Percentiles rank a stretch among this genome's conserved stretches.
These are phyloP conservation scores for Cryptococcus sp. DNA, from an alignment of 1,284 basidiomycete species.

Conservation along the genomic window DNA sequence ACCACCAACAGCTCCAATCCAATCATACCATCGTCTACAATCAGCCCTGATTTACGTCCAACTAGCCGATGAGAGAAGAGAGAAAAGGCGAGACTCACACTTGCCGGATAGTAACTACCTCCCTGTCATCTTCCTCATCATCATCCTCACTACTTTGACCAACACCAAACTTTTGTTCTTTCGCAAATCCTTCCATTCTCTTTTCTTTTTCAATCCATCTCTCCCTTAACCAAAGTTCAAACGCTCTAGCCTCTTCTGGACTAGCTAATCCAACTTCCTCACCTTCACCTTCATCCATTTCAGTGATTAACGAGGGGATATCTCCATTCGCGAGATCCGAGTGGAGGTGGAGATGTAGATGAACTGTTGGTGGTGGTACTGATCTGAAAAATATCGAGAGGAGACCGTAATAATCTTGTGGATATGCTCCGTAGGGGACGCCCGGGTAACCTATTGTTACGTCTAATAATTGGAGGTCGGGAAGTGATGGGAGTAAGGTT, in stretches of 20 bases:
- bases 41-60: constrained; percentile 6
- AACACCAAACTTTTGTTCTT: constrained; percentile 22
- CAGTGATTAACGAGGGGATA: constrained; percentile 27
- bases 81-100: constrained; percentile 22
- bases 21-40: constrained; percentile 28
- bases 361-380: constrained; percentile 75
- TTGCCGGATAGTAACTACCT: constrained; percentile 30
- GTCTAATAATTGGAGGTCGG: constrained; percentile 76
- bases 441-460: constrained; percentile 88
- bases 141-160: constrained; percentile 11
- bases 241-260: constrained; percentile 62
- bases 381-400: constrained; percentile 81
- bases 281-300: constrained; percentile 8
- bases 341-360: constrained; percentile 78
- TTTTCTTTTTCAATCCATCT: constrained; percentile 82
- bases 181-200: constrained; percentile 61
- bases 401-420: constrained; percentile 58
- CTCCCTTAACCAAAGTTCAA: constrained; percentile 76
- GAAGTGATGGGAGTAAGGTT: constrained; percentile 70
- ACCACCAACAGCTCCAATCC: constrained; percentile 34
- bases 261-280: constrained; percentile 49
- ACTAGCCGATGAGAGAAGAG: background rate
- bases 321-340: constrained; percentile 50
- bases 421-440: constrained; percentile 50
- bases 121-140: constrained; percentile 5